Percentiles rank a stretch among this genome's conserved stretches.
These are phyloP conservation scores for Aspergillus sp. DNA, from an alignment of 2,329 filamentous ascomycete genomes.

Conservation along the genomic window DNA sequence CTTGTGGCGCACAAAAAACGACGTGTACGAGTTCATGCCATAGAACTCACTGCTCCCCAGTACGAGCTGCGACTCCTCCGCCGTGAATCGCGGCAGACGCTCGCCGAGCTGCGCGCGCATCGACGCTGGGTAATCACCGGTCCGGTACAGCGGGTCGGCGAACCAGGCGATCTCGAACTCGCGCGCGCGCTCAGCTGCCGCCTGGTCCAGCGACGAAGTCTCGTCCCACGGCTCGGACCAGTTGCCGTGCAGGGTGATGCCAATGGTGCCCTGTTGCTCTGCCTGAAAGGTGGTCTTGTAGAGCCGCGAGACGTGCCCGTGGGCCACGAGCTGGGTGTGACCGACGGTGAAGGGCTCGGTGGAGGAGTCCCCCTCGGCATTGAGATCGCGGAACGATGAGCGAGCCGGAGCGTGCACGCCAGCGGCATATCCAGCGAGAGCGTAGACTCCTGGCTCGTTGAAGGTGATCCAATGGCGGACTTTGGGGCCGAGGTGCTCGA, in stretches of 20 bases:
- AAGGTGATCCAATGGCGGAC: slow-evolving; percentile 84
- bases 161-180: slow-evolving; percentile 83
- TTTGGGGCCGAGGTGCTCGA: slow-evolving; percentile 65
- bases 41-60: slow-evolving; percentile 81
- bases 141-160: slow-evolving; percentile 71
- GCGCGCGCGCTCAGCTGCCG: slow-evolving; percentile 70
- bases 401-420: slow-evolving; percentile 74
- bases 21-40: slow-evolving; percentile 84
- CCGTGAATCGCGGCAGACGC: slow-evolving; percentile 68
- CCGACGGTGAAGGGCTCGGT: slow-evolving; percentile 75
- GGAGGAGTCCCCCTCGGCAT: slow-evolving; percentile 66
- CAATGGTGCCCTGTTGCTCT: slow-evolving; percentile 67
- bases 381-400: slow-evolving; percentile 68
- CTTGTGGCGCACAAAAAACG: slow-evolving; percentile 75
- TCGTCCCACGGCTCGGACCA: slow-evolving; percentile 75
- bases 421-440: slow-evolving; percentile 71
- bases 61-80: slow-evolving; percentile 66
- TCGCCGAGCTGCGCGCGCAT: slow-evolving; percentile 77
- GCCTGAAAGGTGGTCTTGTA: slow-evolving; percentile 76
- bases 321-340: slow-evolving; percentile 72
- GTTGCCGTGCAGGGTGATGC: slow-evolving; percentile 76
- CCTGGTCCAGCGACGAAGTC: slow-evolving; percentile 65
- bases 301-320: slow-evolving; percentile 69
- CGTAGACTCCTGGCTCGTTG: slow-evolving; percentile 79
- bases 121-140: slow-evolving; percentile 72